phyloP scores from a whole-genome alignment of 805 yeast genomes.

The Millerozyma acaciae region DNA sequence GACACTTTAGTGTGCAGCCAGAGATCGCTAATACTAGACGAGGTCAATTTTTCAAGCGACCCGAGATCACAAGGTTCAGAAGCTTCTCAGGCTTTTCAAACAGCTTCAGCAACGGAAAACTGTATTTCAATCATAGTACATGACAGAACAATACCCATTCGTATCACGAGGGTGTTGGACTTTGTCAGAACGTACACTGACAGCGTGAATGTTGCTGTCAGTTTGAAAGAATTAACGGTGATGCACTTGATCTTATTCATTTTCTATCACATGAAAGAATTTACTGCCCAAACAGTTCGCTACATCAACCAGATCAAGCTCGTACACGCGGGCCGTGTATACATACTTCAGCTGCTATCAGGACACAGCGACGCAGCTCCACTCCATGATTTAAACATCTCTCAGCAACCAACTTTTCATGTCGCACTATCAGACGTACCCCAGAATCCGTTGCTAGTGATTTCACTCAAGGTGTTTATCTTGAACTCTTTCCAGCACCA shows the following conservation, averaged over 20 bases:
- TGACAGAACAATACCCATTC: too few relatives aligned
- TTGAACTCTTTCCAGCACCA: slow-evolving; percentile 1
- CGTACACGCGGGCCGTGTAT: slow-evolving; percentile 1
- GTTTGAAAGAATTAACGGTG: not conserved
- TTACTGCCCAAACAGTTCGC: not conserved
- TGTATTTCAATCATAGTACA: too few relatives aligned
- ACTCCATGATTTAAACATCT: not conserved
- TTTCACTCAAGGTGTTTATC: not conserved
- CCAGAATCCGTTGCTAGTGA: not conserved
- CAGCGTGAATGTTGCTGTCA: too few relatives aligned
- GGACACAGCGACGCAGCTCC: not conserved
- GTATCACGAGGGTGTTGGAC: too few relatives aligned
- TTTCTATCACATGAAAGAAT: not conserved
- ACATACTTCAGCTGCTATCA: not conserved
- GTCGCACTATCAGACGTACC: not conserved
- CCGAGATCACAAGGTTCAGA: too few relatives aligned
- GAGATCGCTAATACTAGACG: too few relatives aligned
- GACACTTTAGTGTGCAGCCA: too few relatives aligned
- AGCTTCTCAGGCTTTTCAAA: too few relatives aligned
- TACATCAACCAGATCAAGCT: slow-evolving; percentile 4
- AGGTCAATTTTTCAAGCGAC: too few relatives aligned
- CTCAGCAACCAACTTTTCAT: slow-evolving; percentile 1
- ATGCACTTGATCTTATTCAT: slow-evolving; percentile 1
- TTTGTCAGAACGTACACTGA: too few relatives aligned
- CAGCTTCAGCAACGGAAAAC: too few relatives aligned